phyloP scores from a whole-genome alignment of 2,329 filamentous ascomycete species.

The Diaporthe velutina region DNA sequence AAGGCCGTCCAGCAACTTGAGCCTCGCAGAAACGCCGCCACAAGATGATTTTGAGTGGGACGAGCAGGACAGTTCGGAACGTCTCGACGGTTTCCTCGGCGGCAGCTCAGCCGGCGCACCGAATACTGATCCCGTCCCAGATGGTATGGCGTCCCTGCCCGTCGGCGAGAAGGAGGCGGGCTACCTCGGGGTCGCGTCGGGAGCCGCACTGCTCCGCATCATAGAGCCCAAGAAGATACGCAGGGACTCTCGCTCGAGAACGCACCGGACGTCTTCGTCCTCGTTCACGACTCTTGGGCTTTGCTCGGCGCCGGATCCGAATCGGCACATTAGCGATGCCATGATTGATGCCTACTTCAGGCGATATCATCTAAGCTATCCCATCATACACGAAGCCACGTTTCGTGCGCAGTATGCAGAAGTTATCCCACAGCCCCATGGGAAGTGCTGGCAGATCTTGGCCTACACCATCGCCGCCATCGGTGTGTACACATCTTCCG shows the following conservation, averaged over 20 bases:
- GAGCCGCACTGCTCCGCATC: constrained; percentile 57
- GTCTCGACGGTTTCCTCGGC: constrained; percentile 10
- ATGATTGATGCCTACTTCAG: constrained; percentile 57
- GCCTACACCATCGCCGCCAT: constrained; percentile 39
- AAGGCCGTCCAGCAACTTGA: constrained; percentile 48
- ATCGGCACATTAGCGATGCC: constrained; percentile 43
- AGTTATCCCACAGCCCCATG: constrained; percentile 38
- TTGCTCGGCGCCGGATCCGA: constrained; percentile 47
- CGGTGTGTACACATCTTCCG: constrained; percentile 37
- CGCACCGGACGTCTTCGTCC: constrained; percentile 41
- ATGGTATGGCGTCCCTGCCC: constrained; percentile 54
- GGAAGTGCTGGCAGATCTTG: constrained; percentile 38
- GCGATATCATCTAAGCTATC: constrained; percentile 57
- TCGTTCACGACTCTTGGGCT: constrained; percentile 32
- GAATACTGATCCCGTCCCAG: constrained; percentile 47
- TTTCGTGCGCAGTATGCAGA: constrained; percentile 48
- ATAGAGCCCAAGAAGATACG: constrained; percentile 47
- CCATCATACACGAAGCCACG: constrained; percentile 58
- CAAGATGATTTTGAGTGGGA: constrained; percentile 53
- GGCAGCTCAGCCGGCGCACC: constrained; percentile 42
- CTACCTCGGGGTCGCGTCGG: constrained; percentile 60
- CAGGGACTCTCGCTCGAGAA: constrained; percentile 31
- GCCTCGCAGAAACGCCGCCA: neutral
- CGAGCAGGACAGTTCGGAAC: constrained; percentile 47
- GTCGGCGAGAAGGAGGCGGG: constrained; percentile 54